Evolutionary conservation across 768 basidiomycete species (phyloP).

Genomic region (Cystofilobasidium macerans): DNA sequence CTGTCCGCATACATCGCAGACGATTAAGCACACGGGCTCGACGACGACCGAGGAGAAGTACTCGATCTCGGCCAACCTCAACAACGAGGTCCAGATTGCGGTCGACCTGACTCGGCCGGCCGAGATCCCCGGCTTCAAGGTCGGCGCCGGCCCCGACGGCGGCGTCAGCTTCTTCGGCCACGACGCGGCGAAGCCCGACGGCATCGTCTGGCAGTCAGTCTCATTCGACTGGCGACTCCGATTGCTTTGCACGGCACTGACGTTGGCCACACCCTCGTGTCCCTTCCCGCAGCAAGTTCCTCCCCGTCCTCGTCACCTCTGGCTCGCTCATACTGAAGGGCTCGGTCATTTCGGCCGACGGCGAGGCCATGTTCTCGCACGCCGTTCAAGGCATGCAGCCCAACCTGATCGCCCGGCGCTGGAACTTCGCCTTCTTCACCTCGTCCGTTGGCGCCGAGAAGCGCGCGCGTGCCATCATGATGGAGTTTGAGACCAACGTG

Average conservation of each 20-base stretch:
- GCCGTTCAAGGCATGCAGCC: slow-evolving; percentile 98
- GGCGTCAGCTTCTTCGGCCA: slow-evolving; percentile 78
- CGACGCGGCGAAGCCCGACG: slow-evolving; percentile 30
- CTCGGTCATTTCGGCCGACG: slow-evolving; percentile 43
- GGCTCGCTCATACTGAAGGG: slow-evolving; percentile 63
- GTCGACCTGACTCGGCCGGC: slow-evolving; percentile 61
- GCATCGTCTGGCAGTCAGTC: slow-evolving; percentile 38
- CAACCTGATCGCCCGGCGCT: slow-evolving; percentile 74
- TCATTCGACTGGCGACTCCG: background rate
- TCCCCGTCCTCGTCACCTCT: slow-evolving; percentile 55
- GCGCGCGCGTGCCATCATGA: slow-evolving; percentile 75
- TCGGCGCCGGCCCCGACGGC: slow-evolving; percentile 76
- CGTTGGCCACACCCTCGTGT: background rate
- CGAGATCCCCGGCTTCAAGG: slow-evolving; percentile 72
- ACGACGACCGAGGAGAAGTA: slow-evolving; percentile 59
- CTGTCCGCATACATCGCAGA: slow-evolving; percentile 31
- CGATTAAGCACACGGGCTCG: slow-evolving; percentile 37
- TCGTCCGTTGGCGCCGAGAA: slow-evolving; percentile 49
- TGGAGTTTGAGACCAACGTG: slow-evolving; percentile 81
- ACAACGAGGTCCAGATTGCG: slow-evolving; percentile 63
- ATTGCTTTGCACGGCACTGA: background rate
- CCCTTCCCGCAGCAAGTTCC: slow-evolving; percentile 56
- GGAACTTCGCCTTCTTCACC: slow-evolving; percentile 87
- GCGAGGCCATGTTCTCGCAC: slow-evolving; percentile 63
- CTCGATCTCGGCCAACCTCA: slow-evolving; percentile 64